Conservation (phyloP, 148 eudicot species). For the Beta vulgaris region DNA sequence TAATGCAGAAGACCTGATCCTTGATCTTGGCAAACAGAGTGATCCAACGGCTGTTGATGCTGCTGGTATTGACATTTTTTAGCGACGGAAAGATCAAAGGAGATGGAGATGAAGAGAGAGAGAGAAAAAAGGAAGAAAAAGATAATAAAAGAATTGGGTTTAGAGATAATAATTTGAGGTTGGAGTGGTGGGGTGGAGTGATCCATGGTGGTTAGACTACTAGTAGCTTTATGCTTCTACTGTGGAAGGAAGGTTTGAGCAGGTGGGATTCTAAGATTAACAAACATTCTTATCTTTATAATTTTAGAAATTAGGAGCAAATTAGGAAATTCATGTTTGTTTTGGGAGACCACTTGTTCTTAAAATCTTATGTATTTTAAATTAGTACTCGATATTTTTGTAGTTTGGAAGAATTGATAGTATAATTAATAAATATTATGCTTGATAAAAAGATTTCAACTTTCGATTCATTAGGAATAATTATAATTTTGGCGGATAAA, state of each 20-base stretch:
- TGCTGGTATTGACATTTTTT: constrained; percentile 5
- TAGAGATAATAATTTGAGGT: not conserved
- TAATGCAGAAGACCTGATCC: not conserved
- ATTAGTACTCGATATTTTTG: no score
- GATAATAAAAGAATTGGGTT: not conserved
- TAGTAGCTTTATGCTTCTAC: not conserved
- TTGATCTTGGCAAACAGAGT: constrained; percentile 14
- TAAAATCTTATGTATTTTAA: no score
- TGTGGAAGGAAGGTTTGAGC: not conserved
- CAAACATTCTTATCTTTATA: not conserved
- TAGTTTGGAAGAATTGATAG: no score
- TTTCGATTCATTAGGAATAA: no score
- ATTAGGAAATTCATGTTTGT: no score
- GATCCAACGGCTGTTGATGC: constrained; percentile 41
- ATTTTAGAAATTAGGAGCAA: no score
- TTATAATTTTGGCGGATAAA: no score
- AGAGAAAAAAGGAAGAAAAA: not conserved
- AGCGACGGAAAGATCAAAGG: not conserved
- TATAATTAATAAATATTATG: no score
- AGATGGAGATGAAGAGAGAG: not conserved
- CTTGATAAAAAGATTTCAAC: no score
- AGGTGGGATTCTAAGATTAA: no score
- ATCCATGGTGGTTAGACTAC: not conserved
- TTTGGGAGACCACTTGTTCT: no score
- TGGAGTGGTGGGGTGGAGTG: not conserved